Conservation (phyloP, 345 rosid species). For the Salix exigua region DNA sequence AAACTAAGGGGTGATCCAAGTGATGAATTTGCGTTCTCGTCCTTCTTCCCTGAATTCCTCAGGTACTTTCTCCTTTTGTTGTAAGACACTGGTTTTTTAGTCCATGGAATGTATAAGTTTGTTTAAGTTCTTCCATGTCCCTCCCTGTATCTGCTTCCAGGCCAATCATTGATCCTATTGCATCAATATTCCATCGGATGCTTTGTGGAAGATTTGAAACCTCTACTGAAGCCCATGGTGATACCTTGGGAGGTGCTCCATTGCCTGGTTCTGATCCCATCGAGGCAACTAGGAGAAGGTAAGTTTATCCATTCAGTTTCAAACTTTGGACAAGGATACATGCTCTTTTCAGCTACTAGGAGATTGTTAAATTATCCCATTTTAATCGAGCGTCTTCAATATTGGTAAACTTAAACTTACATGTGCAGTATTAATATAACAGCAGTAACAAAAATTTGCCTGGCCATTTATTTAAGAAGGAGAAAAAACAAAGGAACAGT, state of each 20-base stretch:
- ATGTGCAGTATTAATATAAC: background rate
- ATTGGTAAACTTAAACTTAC: background rate
- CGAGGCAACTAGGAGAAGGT: slow-evolving; percentile 98
- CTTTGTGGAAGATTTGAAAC: slow-evolving; percentile 68
- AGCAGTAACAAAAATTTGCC: background rate
- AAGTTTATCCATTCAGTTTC: background rate
- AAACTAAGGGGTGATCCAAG: slow-evolving; percentile 91
- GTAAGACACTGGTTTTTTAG: background rate
- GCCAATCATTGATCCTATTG: slow-evolving; percentile 79
- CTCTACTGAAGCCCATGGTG: slow-evolving; percentile 44
- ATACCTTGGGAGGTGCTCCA: slow-evolving; percentile 55
- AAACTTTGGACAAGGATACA: background rate
- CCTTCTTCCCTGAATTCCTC: slow-evolving; percentile 86
- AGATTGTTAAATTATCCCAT: background rate
- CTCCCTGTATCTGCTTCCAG: slow-evolving; percentile 34
- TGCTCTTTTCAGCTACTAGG: background rate
- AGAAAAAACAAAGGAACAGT: background rate
- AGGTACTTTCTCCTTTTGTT: slow-evolving; percentile 40
- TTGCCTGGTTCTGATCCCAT: slow-evolving; percentile 94
- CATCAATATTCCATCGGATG: slow-evolving; percentile 76
- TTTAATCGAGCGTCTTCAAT: background rate
- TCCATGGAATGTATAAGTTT: background rate
- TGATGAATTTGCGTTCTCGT: slow-evolving; percentile 87
- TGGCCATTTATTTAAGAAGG: background rate
- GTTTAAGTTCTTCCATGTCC: slow-evolving; percentile 5